Percentiles rank a stretch among this genome's conserved stretches.
phyloP scores from a whole-genome alignment of 164 flowering plant species.

The Chimonanthus salicifolius region DNA sequence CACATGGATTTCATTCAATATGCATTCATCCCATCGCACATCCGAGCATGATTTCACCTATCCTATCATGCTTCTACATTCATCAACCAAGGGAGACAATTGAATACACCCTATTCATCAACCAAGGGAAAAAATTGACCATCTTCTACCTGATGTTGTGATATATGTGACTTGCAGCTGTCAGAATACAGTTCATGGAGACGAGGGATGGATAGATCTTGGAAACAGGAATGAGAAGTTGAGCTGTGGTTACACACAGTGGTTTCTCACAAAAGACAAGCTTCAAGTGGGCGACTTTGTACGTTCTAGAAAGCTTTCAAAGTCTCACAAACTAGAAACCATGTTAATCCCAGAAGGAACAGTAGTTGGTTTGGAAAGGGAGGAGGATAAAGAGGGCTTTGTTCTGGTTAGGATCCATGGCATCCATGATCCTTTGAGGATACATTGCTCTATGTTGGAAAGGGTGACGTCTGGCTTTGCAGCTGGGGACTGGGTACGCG shows the following conservation, averaged over 20 bases:
- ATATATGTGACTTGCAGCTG: constrained; percentile 43
- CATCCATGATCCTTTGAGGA: constrained; percentile 76
- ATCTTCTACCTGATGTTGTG: not conserved
- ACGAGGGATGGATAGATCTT: constrained; percentile 37
- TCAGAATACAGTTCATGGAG: constrained; percentile 35
- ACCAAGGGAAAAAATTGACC: not conserved
- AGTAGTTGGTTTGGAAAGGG: constrained; percentile 64
- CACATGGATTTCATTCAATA: too few relatives aligned
- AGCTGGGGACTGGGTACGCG: constrained; percentile 86
- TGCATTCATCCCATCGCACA: too few relatives aligned
- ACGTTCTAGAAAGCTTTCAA: constrained; percentile 70
- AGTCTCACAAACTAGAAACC: constrained; percentile 57
- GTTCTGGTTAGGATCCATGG: constrained; percentile 79
- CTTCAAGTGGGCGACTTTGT: constrained; percentile 78
- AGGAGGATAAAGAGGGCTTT: constrained; percentile 42
- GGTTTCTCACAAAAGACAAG: constrained; percentile 76
- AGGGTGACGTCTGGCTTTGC: constrained; percentile 77
- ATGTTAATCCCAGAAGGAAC: constrained; percentile 78
- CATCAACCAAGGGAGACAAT: too few relatives aligned
- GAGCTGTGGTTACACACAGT: constrained; percentile 46
- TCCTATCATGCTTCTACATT: too few relatives aligned
- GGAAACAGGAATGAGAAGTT: constrained; percentile 34
- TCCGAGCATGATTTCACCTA: too few relatives aligned
- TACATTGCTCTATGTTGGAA: constrained; percentile 55
- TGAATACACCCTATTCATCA: too few relatives aligned